Base-by-base conservation (phyloP, 106 monocot genomes). In the Acorus gramineus region DNA sequence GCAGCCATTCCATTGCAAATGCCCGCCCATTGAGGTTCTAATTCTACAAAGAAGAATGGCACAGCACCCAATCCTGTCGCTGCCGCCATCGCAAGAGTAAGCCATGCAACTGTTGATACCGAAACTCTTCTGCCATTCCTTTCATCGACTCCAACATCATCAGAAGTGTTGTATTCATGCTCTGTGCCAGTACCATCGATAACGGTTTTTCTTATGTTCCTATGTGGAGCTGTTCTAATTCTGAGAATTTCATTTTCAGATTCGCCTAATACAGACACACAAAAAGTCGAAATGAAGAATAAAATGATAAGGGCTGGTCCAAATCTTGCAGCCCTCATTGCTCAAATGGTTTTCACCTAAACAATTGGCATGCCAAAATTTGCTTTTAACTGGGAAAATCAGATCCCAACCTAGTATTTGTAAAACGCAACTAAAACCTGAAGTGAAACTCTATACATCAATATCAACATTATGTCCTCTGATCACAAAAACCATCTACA, bases 61-160 rank as follows among this genome's bases (percentile, higher is more conserved):
- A 98, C 70, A 43, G 96, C 87, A 44, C 96, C 96, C 57, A 98
- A 69, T 43, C 88, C 96, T 2, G 96, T 98, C 8, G 96, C 96
- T 2, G 79, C 87, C 64, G 96, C 96, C 96, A 98, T 98, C 44
- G 87, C 96, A 69, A 98, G 79, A 47, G 96, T 98, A 62, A 88
- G 77, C 88, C 91, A 91, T 47, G 72, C 77, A 59, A 98, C 96
- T 10, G 88, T 91, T 7, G 70, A 69, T 5, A 75, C 83, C 2
- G 96, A 77, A 10, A 98, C 91, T 58, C 71, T 87, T 28, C 50
- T 66, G 11, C 51, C 59, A 49, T 74, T 77, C 45, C 65, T 71
- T 52, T 70, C 69, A 62, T 42, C 67, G 46, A 72, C 58, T 2
- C 59, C 71, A 66, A 12, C 54, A 47, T 13, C 69, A 1, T 55